These are phyloP conservation scores for Podospora sp. DNA, from an alignment of 495 filamentous ascomycete genomes.

Conservation along the genomic window DNA sequence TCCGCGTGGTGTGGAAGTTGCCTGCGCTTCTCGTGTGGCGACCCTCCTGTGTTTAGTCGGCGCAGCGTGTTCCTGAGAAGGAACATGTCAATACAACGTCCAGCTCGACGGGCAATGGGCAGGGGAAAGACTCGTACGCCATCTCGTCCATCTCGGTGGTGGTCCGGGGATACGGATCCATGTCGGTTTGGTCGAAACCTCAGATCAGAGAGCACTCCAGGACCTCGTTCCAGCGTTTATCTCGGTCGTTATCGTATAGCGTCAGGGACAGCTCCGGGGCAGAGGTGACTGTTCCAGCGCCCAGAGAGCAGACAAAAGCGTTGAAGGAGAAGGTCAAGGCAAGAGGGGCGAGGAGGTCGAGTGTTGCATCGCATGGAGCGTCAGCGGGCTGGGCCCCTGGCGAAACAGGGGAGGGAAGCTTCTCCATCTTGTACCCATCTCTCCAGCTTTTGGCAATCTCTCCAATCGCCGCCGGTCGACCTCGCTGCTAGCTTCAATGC, in stretches of 20 bases:
- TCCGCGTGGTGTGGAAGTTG: background rate
- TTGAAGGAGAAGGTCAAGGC: slow-evolving; percentile 2
- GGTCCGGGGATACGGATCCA: slow-evolving; percentile 16
- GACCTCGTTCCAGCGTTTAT: background rate
- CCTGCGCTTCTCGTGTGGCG: background rate
- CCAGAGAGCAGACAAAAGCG: background rate
- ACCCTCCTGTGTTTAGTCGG: slow-evolving; percentile 16
- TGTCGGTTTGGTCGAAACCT: background rate
- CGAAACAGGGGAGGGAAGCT: slow-evolving; percentile 2
- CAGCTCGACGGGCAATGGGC: background rate
- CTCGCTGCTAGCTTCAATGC: background rate
- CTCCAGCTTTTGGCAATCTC: background rate
- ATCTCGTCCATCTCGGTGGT: slow-evolving; percentile 26
- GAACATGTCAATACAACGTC: background rate
- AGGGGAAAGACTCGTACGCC: slow-evolving; percentile 19
- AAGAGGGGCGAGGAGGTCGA: background rate
- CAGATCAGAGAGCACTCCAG: background rate
- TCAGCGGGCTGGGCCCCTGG: slow-evolving; percentile 2
- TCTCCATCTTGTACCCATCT: slow-evolving; percentile 14
- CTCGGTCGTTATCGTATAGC: background rate
- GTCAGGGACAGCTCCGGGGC: background rate
- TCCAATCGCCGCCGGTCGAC: slow-evolving; percentile 7
- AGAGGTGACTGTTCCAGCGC: background rate
- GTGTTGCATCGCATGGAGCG: slow-evolving; percentile 4
- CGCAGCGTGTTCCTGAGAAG: slow-evolving; percentile 18